phyloP scores from a whole-genome alignment of 1,139 yeast species.

The Candida sanyaensis region DNA sequence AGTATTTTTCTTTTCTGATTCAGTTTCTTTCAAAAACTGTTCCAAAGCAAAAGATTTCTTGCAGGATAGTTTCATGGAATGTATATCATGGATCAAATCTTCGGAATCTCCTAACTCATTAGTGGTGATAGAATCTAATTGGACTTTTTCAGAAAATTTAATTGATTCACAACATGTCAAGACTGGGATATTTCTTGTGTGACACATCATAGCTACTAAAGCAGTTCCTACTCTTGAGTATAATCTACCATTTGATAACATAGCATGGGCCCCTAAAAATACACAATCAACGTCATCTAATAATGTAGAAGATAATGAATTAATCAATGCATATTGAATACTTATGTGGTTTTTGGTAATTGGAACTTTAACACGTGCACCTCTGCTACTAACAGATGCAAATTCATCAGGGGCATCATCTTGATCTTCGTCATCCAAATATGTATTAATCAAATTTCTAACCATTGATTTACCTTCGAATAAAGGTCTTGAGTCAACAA shows the following conservation, averaged over 20 bases:
- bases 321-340: conserved; percentile 68
- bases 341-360: conserved; percentile 40
- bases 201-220: conserved; percentile 87
- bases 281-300: conserved; percentile 83
- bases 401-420: conserved; percentile 38
- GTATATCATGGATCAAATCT: conserved; percentile 56
- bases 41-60: conserved; percentile 68
- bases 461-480: conserved; percentile 89
- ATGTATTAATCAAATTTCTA: conserved; percentile 50
- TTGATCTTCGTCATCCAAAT: conserved; percentile 33
- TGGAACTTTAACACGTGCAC: conserved; percentile 17
- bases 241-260: conserved; percentile 91
- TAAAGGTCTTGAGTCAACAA: conserved; percentile 93
- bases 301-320: conserved; percentile 76
- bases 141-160: conserved; percentile 96
- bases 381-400: conserved; percentile 29
- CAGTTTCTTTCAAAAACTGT: conserved; percentile 55
- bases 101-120: conserved; percentile 91
- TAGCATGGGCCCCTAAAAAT: conserved; percentile 95
- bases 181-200: conserved; percentile 87
- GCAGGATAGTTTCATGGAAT: conserved; percentile 54
- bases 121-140: conserved; percentile 89
- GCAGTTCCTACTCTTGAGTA: conserved; percentile 97
- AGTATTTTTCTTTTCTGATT: conserved; percentile 21
- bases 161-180: conserved; percentile 94